Base-by-base conservation (phyloP, 2,329 filamentous ascomycete genomes). In the Penicillium sp. region DNA sequence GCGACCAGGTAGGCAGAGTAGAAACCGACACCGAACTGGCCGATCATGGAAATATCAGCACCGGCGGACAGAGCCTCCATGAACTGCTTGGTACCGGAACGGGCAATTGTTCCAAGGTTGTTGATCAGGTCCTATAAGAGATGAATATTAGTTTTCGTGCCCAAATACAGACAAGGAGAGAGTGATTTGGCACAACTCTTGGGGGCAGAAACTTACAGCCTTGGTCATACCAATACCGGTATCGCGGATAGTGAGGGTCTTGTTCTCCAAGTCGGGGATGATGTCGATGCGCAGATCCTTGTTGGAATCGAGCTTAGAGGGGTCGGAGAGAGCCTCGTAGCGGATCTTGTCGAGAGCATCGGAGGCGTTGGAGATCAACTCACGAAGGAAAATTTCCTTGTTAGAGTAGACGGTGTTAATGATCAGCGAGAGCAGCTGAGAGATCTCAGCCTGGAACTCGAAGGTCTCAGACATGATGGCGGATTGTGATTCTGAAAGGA, bases 371-470 rank as follows among this genome's bases (percentile, higher is more conserved):
- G 94, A 97, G 76, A 99, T 91, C 73, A 99, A 78, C 83, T 99
- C 94, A 89, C 94, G 86, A 74, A 99, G 83, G 89, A 99, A 99
- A 78, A 99, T 97, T 83, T 97, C 94, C 87, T 99, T 99, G 89
- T 99, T 99, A 72, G 93, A 97, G 87, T 97, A 99, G 84, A 99
- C 94, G 69, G 94, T 97, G 90, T 99, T 99, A 87, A 99, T 99
- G 83, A 99, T 99, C 79, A 99, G 90, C 71, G 89, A 92, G 78
- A 99, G 90, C 69, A 99, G 91, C 91, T 99, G 94, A 90, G 93
- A 97, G 79, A 99, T 99, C 90, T 99, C 94, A 89, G 94, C 94
- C 89, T 99, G 94, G 86, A 97, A 99, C 89, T 97, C 93, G 84
- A 99, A 99, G 71, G 93, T 97, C 85, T 97, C 93, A 68, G 91